These are phyloP conservation scores for Russula ochroleuca DNA, from an alignment of 768 basidiomycete species.

Conservation along the genomic window DNA sequence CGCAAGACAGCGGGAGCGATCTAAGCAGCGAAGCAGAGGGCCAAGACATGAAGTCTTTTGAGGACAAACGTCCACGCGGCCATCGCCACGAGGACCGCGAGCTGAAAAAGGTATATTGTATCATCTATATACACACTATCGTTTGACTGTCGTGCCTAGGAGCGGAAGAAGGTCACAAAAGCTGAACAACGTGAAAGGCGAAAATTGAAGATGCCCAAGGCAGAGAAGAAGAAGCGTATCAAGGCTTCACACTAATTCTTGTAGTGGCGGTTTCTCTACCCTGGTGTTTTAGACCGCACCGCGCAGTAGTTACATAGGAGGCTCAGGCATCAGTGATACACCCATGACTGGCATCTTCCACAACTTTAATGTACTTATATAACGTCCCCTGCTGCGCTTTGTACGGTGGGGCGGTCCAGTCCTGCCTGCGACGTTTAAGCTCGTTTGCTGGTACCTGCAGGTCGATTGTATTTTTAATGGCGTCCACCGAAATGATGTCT, in stretches of 20 bases:
- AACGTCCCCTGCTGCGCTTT: slow-evolving; percentile 79
- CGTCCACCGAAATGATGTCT: slow-evolving; percentile 84
- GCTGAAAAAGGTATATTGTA: slow-evolving; percentile 66
- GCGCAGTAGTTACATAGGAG: not conserved
- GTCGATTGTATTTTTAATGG: slow-evolving; percentile 79
- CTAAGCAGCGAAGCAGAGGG: slow-evolving; percentile 38
- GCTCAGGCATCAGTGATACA: slow-evolving; percentile 82
- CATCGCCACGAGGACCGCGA: slow-evolving; percentile 92
- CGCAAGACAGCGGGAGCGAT: slow-evolving; percentile 35
- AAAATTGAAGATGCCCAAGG: slow-evolving; percentile 92
- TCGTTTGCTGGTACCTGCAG: slow-evolving; percentile 75
- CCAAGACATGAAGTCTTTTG: slow-evolving; percentile 35
- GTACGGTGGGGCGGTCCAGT: slow-evolving; percentile 82
- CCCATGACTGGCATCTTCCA: slow-evolving; percentile 87
- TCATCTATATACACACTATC: not conserved
- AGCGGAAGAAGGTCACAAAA: slow-evolving; percentile 87
- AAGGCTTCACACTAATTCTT: slow-evolving; percentile 41
- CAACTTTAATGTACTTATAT: slow-evolving; percentile 84
- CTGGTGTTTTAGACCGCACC: no score
- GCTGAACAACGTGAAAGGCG: slow-evolving; percentile 83
- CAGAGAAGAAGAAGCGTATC: slow-evolving; percentile 84
- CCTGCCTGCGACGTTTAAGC: slow-evolving; percentile 61
- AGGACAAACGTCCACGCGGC: slow-evolving; percentile 66
- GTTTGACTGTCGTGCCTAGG: slow-evolving; percentile 45
- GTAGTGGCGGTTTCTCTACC: not conserved